phyloP scores from a whole-genome alignment of 169 alveolate species.

The Perkinsus marinus region DNA sequence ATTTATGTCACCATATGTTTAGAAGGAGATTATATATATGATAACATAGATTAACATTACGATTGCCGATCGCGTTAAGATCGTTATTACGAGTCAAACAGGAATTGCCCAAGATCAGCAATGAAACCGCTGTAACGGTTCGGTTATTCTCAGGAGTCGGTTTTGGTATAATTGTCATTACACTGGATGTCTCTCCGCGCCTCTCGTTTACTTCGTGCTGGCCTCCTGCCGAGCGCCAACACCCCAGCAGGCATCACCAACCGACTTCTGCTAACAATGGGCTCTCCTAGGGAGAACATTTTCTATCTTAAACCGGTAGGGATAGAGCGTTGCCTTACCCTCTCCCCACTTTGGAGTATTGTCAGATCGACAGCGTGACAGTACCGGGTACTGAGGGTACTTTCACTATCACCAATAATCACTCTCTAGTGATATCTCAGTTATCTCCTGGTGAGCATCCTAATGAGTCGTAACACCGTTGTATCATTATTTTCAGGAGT shows the following conservation, averaged over 20 bases:
- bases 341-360: background rate
- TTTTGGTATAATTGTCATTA: background rate
- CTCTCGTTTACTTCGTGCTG: background rate
- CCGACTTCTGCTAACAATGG: slow-evolving; percentile 31
- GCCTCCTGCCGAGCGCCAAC: background rate
- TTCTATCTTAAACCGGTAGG: slow-evolving; percentile 24
- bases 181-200: background rate
- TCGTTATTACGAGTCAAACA: too few species aligned
- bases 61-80: too few species aligned
- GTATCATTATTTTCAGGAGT: background rate
- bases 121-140: too few species aligned
- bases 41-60: too few species aligned
- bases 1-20: too few species aligned
- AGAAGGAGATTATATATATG: too few species aligned
- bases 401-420: slow-evolving; percentile 30
- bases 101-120: too few species aligned
- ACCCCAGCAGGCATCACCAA: slow-evolving; percentile 9
- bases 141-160: background rate
- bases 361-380: background rate
- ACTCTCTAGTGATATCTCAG: slow-evolving; percentile 27
- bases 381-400: slow-evolving; percentile 31
- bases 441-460: slow-evolving; percentile 19
- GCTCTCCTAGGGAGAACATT: slow-evolving; percentile 31
- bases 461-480: background rate
- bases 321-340: slow-evolving; percentile 16